These are phyloP conservation scores for Mycena crocata DNA, from an alignment of 768 basidiomycete genomes.

Conservation along the genomic window DNA sequence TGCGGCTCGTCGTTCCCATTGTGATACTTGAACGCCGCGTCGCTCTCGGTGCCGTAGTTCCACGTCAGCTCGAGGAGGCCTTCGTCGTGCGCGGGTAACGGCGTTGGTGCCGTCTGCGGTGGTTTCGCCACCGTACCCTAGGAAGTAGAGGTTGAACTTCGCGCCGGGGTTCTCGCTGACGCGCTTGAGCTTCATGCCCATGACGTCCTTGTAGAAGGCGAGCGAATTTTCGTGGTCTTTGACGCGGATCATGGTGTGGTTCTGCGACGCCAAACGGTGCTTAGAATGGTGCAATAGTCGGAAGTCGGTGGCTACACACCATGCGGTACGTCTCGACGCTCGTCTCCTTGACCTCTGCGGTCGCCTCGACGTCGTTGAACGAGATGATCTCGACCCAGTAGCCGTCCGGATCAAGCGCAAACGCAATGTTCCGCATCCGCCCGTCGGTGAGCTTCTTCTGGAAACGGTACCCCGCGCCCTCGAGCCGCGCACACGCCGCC, in stretches of 20 bases:
- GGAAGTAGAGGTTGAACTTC: conserved; percentile 84
- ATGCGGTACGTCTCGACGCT: conserved; percentile 26
- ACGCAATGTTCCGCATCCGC: conserved; percentile 87
- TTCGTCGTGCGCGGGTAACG: background rate
- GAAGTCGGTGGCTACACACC: background rate
- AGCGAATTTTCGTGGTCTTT: conserved; percentile 88
- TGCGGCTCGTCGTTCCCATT: conserved; percentile 89
- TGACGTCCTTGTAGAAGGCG: conserved; percentile 78
- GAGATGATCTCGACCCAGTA: conserved; percentile 44
- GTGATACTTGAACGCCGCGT: conserved; percentile 82
- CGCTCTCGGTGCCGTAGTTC: conserved; percentile 91
- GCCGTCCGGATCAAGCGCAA: conserved; percentile 89
- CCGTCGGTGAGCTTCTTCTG: conserved; percentile 91
- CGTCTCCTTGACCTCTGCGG: conserved; percentile 11
- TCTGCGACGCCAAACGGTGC: conserved; percentile 56
- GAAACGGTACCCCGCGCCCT: conserved; percentile 82
- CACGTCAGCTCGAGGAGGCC: conserved; percentile 87
- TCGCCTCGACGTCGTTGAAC: conserved; percentile 28
- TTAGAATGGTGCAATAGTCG: background rate
- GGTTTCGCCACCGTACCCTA: conserved; percentile 68
- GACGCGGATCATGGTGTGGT: conserved; percentile 93
- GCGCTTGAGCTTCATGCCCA: conserved; percentile 78
- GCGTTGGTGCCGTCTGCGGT: conserved; percentile 66
- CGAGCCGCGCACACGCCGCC: conserved; percentile 86
- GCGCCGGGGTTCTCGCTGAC: conserved; percentile 55